Evolutionary conservation across 163 green algal genomes (phyloP), one percentile per base, ranked within the genome.

Genomic region (Volvox carteri): DNA sequence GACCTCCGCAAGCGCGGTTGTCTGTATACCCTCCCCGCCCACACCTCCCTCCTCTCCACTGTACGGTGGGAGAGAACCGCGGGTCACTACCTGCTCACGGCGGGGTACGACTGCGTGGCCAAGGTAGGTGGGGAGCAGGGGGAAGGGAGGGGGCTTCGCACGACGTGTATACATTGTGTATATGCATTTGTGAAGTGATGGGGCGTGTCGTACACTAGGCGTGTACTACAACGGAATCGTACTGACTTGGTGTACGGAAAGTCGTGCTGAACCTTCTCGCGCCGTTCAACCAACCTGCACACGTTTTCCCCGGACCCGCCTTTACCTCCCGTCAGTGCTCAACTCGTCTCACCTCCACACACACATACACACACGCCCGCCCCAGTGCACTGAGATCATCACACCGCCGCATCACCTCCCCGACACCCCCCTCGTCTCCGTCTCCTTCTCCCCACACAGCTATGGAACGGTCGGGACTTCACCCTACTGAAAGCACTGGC

Each of bases 1-100:
- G 98, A 99, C 93, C 90, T 99, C 39, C 95, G 98, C 35, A 96
- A 96, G 86, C 84, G 92, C 19, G 91, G 85, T 25, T 94, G 86
- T 76, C 50, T 95, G 30, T 97, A 97, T 91, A 96, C 91, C n/a
- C 86, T 98, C 2, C 94, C 96, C 14, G 95, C 91, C 18, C 96
- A 98, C 93, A 83, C 70, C 30, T 95, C 91, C 16, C 91, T 98
- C 4, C 86, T 98, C 8, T 96, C 94, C n/a, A 90, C 85, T 48
- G 96, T 98, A 33, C 87, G 91, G 18, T 99, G 95, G 91, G 95
- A 98, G 86, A 94, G 95, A 1, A 79, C 28, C 54, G 94, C 93
- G 41, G 97, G 97, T 0, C 70, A 91, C n/a, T 96, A 95, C 85
- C 83, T 99, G 37, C 48, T 98, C 28, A 98, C 95, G 0, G 91